A percentile compares a stretch with the other conserved stretches of the same genome.
Evolutionary conservation across 75 land plant species (phyloP).

Genomic region (Picea sitchensis): DNA sequence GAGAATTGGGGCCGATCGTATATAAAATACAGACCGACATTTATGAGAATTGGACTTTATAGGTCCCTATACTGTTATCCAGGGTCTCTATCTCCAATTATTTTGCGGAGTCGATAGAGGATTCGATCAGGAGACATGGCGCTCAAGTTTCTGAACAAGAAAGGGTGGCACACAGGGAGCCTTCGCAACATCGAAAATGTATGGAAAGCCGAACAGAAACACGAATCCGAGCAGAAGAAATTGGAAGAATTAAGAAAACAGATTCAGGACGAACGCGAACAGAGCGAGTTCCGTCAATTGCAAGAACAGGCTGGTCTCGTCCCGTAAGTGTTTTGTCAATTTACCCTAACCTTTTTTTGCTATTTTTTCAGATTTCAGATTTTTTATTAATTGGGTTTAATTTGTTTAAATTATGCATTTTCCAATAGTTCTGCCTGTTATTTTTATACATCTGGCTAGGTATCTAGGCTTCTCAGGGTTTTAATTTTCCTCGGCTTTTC

Average conservation of each 20-base stretch:
- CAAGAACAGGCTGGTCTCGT: conserved; percentile 96
- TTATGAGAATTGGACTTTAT: no score
- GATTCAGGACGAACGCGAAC: conserved; percentile 89
- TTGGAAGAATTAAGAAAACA: conserved; percentile 95
- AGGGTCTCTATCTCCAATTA: no score
- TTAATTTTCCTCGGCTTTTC: neutral
- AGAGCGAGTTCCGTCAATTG: conserved; percentile 75
- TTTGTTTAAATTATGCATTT: neutral
- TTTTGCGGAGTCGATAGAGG: no score
- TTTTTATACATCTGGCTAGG: conserved; percentile 12
- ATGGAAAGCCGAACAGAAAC: conserved; percentile 99
- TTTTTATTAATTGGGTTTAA: neutral
- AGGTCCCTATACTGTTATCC: no score
- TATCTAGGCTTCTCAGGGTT: neutral
- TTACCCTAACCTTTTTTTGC: neutral
- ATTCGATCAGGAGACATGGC: conserved; percentile 51
- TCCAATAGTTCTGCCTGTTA: neutral
- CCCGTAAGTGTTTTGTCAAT: conserved; percentile 52
- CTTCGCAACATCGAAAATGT: conserved; percentile 96
- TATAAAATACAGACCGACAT: no score
- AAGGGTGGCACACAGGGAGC: conserved; percentile 99
- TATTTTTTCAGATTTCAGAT: neutral
- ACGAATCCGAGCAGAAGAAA: conserved; percentile 88
- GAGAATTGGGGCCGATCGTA: no score
- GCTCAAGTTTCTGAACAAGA: conserved; percentile 98